Evolutionary conservation across 2,329 filamentous ascomycete species (phyloP), one percentile per base, ranked within the genome.

Genomic region (Clonostachys sp.): DNA sequence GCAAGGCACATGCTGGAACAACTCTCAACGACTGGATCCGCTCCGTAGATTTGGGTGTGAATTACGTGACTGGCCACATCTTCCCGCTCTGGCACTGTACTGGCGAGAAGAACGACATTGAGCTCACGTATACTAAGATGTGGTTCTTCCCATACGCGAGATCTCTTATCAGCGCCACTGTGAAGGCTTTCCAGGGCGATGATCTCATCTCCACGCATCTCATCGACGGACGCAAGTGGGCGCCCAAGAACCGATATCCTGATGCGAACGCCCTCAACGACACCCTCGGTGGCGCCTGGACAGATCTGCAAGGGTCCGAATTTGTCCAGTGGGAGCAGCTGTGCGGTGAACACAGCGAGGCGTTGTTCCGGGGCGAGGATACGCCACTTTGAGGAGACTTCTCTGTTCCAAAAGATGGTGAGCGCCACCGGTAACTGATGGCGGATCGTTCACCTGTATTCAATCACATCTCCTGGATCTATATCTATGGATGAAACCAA

Each of bases 81-180:
- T 67, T 64, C 34, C 57, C 58, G 7, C 46, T 72, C 33, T 63
- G 66, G 50, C 68, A 72, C 53, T 67, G 64, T 52, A 72, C 68
- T 0, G 66, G 66, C 9, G 47, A 55, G 50, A 72, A 72, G 51
- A 57, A 59, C 4, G 53, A 51, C 16, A 48, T 68, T 5, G 53
- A 61, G 18, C 24, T 44, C 2, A 63, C 65, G 53, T 72, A 61
- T 50, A 53, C 56, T 14, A 57, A 56, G 20, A 55, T 68, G 54
- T 72, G 68, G 68, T 72, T 66, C 53, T 63, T 60, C 40, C 66
- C 65, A 5, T 63, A 61, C 44, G 57, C 56, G 16, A 51, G 58
- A 33, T 55, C 60, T 1, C 48, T 71, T 13, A 53, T 69, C 18
- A 54, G 49, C 14, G 61, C 61, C 0, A 52, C 58, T 5, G 57